Conservation (phyloP, 2,329 filamentous ascomycete genomes). For the Aspergillus udagawae region DNA sequence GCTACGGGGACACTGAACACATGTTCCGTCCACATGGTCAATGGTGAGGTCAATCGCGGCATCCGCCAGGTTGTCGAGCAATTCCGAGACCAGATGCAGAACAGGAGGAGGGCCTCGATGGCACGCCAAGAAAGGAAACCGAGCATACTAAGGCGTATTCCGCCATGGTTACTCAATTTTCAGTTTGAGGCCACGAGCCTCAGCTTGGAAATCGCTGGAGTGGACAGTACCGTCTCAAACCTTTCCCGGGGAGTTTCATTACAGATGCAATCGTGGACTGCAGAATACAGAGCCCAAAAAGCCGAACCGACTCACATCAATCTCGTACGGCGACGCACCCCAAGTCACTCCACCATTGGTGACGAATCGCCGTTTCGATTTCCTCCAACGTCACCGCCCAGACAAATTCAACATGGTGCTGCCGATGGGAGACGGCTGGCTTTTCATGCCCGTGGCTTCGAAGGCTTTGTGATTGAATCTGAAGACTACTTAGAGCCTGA, state of each 20-base stretch:
- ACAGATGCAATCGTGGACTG: slow-evolving; percentile 81
- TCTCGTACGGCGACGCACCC: slow-evolving; percentile 64
- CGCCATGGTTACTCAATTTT: slow-evolving; percentile 78
- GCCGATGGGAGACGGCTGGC: slow-evolving; percentile 79
- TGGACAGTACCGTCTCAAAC: slow-evolving; percentile 77
- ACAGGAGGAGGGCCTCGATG: slow-evolving; percentile 51
- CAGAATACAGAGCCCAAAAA: slow-evolving; percentile 82
- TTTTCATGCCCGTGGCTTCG: slow-evolving; percentile 75
- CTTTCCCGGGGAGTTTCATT: slow-evolving; percentile 78
- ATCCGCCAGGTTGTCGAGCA: slow-evolving; percentile 87
- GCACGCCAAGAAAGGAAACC: slow-evolving; percentile 51
- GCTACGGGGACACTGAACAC: slow-evolving; percentile 77
- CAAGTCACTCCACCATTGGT: slow-evolving; percentile 64
- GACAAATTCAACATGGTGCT: slow-evolving; percentile 36
- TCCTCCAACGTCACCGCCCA: slow-evolving; percentile 47
- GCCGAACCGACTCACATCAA: slow-evolving; percentile 51
- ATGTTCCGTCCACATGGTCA: slow-evolving; percentile 82
- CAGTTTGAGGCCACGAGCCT: slow-evolving; percentile 85
- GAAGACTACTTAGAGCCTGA: slow-evolving; percentile 79
- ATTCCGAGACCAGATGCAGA: slow-evolving; percentile 66
- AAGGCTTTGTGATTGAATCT: slow-evolving; percentile 86
- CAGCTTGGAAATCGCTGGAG: slow-evolving; percentile 82
- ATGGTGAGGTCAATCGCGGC: slow-evolving; percentile 88
- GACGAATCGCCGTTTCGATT: slow-evolving; percentile 59
- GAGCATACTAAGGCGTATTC: slow-evolving; percentile 74